These are phyloP conservation scores for Berkeleyomyces basicola DNA, from an alignment of 2,329 filamentous ascomycete species.

Conservation along the genomic window DNA sequence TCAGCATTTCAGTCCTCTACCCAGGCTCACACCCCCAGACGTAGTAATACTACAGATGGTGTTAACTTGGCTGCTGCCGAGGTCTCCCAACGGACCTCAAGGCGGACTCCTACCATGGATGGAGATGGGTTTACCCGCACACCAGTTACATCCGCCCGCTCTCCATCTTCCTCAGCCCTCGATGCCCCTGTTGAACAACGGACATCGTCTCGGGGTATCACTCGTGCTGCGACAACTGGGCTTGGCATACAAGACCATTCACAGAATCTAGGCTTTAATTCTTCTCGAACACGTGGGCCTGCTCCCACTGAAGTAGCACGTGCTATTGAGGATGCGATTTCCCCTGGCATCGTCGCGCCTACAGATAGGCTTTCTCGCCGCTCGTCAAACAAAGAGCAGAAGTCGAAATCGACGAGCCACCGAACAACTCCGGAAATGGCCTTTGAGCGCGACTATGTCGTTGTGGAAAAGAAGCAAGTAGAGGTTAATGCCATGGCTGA, in stretches of 20 bases:
- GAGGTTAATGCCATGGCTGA: conserved; percentile 96
- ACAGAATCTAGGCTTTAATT: neutral
- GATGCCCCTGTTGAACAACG: neutral
- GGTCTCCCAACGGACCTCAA: conserved; percentile 1
- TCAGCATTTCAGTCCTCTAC: conserved; percentile 1
- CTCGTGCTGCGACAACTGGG: conserved; percentile 3
- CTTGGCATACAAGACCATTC: conserved; percentile 1
- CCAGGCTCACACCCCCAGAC: conserved; percentile 2
- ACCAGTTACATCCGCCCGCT: conserved; percentile 10
- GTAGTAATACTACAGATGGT: conserved; percentile 1
- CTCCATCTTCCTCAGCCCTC: conserved; percentile 1
- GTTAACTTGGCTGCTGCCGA: neutral
- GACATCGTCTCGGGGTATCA: conserved; percentile 5
- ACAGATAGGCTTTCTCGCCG: neutral
- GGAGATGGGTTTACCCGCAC: conserved; percentile 8
- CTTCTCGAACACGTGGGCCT: conserved; percentile 1
- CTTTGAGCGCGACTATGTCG: conserved; percentile 84
- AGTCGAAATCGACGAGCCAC: conserved; percentile 10
- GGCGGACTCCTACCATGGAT: neutral
- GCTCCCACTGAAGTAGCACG: conserved; percentile 6
- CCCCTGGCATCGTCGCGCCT: neutral
- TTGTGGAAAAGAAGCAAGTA: conserved; percentile 87
- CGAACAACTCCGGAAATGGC: conserved; percentile 67
- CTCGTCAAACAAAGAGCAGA: neutral
- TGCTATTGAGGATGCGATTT: conserved; percentile 4